Base-by-base conservation (phyloP, 306 rosid genomes). In the Trifolium subterraneum region DNA sequence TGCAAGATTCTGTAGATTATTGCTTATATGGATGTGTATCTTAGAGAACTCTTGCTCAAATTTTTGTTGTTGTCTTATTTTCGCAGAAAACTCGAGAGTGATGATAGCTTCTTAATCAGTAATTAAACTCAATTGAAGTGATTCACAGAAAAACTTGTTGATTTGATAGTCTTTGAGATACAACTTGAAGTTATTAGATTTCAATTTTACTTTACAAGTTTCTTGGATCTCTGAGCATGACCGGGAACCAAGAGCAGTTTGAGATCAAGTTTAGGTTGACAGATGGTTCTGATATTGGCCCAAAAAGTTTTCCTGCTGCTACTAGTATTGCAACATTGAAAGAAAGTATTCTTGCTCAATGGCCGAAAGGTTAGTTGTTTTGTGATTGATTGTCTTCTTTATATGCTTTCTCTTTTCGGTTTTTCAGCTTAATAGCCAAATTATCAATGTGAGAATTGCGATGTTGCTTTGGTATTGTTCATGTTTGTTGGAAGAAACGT, bases 241-340 rank as follows among this genome's bases (percentile, higher is more conserved):
- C 92, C 50, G 97, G 83, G 81, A 86, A 70, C 54, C 96, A 90
- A 87, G 94, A 89, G 71, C 98, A 93, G 75, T 87, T 93, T 83
- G 96, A 91, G 88, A 91, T 93, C 90, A 93, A 86, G 86, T 93
- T 93, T 83, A 78, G 96, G 72, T 80, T 93, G 84, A 93, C 78
- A 4, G 98, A 93, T 86, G 97, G 97, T 79, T 87, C 96, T 31
- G 98, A 93, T 93, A 93, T 93, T 74, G 98, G 98, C 72, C 98
- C 98, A 20, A 88, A 73, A 77, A 87, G 85, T 73, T 93, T 89
- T 86, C 90, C 97, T 67, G 87, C 90, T 70, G 97, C 97, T 16
- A 87, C 98, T 64, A 93, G 81, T 85, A 85, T 93, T 75, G 85
- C 90, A 66, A 89, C 85, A 42, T 87, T 93, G 83, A 93, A 93